phyloP scores from a whole-genome alignment of 2,329 filamentous ascomycete genomes.

The Penicillium sp. region DNA sequence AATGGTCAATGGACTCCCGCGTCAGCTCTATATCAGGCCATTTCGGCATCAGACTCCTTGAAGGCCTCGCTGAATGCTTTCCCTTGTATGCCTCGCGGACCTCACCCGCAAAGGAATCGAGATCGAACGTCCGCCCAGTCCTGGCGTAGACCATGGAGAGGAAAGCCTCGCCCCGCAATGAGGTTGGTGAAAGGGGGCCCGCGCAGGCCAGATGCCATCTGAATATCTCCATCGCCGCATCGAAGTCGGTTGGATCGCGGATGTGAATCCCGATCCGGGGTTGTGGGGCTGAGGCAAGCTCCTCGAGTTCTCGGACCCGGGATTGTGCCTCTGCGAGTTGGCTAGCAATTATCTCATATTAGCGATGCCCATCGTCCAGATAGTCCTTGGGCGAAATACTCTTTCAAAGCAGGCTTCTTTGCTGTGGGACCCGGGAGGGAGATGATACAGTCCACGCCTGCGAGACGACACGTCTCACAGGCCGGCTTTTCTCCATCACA shows the following conservation, averaged over 20 bases:
- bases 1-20: slow-evolving; percentile 28
- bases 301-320: slow-evolving; percentile 27
- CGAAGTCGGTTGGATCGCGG: not conserved
- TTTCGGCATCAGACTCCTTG: slow-evolving; percentile 15
- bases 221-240: not conserved
- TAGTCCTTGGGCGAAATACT: not conserved
- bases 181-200: not conserved
- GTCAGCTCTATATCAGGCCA: slow-evolving; percentile 26
- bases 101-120: not conserved
- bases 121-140: not conserved
- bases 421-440: slow-evolving; percentile 21
- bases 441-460: slow-evolving; percentile 28
- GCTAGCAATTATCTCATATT: slow-evolving; percentile 7
- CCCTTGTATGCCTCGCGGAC: not conserved
- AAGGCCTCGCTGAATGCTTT: not conserved
- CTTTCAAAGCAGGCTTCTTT: slow-evolving; percentile 28
- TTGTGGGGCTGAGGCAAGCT: not conserved
- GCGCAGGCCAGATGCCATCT: not conserved
- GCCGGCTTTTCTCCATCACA: slow-evolving; percentile 31
- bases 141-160: not conserved
- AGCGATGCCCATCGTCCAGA: not conserved
- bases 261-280: slow-evolving; percentile 4
- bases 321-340: slow-evolving; percentile 28
- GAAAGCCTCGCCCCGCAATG: not conserved
- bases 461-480: slow-evolving; percentile 31